These are phyloP conservation scores for Leccinum griseonigrum DNA, from an alignment of 1,284 basidiomycete species.

Conservation along the genomic window DNA sequence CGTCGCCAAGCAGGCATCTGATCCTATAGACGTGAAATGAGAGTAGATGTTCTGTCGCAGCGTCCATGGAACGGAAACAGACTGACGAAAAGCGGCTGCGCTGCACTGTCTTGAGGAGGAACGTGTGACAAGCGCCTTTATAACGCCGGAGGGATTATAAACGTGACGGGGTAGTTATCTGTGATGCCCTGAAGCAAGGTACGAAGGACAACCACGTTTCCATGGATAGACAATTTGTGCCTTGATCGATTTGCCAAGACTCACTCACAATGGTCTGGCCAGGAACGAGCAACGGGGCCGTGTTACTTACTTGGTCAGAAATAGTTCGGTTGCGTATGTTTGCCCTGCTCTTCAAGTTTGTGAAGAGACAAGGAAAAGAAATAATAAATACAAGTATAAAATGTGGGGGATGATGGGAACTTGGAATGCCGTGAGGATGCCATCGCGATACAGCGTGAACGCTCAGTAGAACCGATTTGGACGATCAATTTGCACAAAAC, in stretches of 20 bases:
- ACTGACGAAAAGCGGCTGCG: not conserved
- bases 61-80: slow-evolving; percentile 5
- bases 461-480: not conserved
- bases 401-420: not conserved
- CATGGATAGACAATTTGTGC: not conserved
- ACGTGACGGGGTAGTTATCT: not conserved
- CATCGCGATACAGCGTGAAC: not conserved
- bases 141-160: not conserved
- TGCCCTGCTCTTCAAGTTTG: not conserved
- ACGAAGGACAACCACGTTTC: not conserved
- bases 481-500: not conserved
- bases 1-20: slow-evolving; percentile 22
- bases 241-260: not conserved
- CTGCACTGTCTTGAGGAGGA: not conserved
- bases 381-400: not conserved
- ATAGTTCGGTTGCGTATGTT: not conserved
- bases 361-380: not conserved
- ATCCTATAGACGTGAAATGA: slow-evolving; percentile 29
- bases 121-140: not conserved
- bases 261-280: not conserved
- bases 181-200: not conserved
- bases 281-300: not conserved
- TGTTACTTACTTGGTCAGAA: not conserved
- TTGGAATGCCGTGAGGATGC: not conserved
- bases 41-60: slow-evolving; percentile 5